Percentiles rank a stretch among this genome's conserved stretches.
These are phyloP conservation scores for Microsporum ferrugineum DNA, from an alignment of 2,329 filamentous ascomycete genomes.

Conservation along the genomic window DNA sequence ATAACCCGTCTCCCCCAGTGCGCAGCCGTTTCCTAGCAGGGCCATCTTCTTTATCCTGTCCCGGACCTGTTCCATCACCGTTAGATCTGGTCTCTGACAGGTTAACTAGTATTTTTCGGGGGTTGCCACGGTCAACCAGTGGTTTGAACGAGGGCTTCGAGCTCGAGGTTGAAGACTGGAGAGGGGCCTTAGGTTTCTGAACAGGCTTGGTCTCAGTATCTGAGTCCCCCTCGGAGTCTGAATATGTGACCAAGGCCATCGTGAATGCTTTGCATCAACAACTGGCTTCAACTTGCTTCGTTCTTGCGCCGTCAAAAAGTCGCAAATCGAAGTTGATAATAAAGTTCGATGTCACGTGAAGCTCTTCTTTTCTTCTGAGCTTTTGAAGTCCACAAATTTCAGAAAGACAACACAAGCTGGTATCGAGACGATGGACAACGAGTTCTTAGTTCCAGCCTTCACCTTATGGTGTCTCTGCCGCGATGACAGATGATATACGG, in stretches of 20 bases:
- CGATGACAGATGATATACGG: background rate
- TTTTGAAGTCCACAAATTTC: too few species aligned
- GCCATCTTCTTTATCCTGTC: slow-evolving; percentile 18
- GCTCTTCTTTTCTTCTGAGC: background rate
- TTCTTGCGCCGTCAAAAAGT: background rate
- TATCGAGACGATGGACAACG: background rate
- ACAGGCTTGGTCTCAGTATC: slow-evolving; percentile 25
- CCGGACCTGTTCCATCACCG: slow-evolving; percentile 27
- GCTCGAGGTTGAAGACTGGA: slow-evolving; percentile 6
- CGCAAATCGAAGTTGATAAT: background rate
- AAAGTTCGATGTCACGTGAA: background rate
- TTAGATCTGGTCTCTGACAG: slow-evolving; percentile 47
- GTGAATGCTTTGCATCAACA: background rate
- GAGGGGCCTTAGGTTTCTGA: slow-evolving; percentile 7
- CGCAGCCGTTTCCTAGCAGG: slow-evolving; percentile 8
- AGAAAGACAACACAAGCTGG: background rate
- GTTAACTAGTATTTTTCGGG: slow-evolving; percentile 66
- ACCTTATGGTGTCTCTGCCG: background rate
- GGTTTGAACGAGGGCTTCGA: slow-evolving; percentile 51
- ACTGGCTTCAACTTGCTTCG: background rate
- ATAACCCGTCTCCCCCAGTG: slow-evolving; percentile 42
- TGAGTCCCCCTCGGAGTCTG: slow-evolving; percentile 58
- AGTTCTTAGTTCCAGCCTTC: background rate
- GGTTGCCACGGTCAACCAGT: slow-evolving; percentile 67
- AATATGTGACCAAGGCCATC: slow-evolving; percentile 76